Percentiles rank a stretch among this genome's conserved stretches.
Conservation (phyloP, 2,329 filamentous ascomycete genomes). For the Neofusicoccum parvum region DNA sequence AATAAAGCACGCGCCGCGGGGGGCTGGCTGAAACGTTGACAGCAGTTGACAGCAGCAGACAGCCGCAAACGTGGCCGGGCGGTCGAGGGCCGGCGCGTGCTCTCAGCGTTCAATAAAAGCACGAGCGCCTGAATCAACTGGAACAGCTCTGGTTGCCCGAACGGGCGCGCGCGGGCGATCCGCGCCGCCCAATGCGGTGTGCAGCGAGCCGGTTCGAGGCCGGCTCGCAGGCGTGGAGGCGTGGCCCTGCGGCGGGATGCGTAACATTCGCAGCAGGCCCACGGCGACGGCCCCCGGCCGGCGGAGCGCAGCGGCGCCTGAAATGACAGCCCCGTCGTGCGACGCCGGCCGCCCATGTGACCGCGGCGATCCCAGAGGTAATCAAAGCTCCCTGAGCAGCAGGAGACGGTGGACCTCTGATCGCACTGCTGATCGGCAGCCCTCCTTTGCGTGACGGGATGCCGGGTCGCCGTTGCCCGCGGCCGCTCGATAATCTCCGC, state of each 20-base stretch:
- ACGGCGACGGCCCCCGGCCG: neutral
- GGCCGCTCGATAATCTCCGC: conserved; percentile 11
- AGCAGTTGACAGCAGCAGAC: neutral
- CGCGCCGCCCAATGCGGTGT: conserved; percentile 2
- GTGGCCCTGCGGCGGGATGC: neutral
- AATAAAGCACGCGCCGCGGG: conserved; percentile 13
- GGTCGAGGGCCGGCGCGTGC: neutral
- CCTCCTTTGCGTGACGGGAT: conserved; percentile 1
- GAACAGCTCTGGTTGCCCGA: conserved; percentile 1
- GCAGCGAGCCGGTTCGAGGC: neutral
- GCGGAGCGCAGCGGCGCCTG: too few relatives aligned
- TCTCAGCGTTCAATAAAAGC: conserved; percentile 15
- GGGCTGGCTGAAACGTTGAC: neutral
- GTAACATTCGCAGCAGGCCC: neutral
- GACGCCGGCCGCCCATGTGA: conserved; percentile 5
- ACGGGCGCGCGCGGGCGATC: neutral
- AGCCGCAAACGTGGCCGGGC: conserved; percentile 4
- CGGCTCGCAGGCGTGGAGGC: neutral
- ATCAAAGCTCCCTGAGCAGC: neutral
- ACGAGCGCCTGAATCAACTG: conserved; percentile 5
- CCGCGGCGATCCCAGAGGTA: neutral
- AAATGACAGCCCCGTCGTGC: conserved; percentile 10
- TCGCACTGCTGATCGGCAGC: conserved; percentile 3
- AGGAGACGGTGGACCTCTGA: neutral
- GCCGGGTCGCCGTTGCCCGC: neutral